Percentiles rank a stretch among this genome's conserved stretches.
Evolutionary conservation across 768 basidiomycete species (phyloP).

Genomic region (Lyophyllum semitale): DNA sequence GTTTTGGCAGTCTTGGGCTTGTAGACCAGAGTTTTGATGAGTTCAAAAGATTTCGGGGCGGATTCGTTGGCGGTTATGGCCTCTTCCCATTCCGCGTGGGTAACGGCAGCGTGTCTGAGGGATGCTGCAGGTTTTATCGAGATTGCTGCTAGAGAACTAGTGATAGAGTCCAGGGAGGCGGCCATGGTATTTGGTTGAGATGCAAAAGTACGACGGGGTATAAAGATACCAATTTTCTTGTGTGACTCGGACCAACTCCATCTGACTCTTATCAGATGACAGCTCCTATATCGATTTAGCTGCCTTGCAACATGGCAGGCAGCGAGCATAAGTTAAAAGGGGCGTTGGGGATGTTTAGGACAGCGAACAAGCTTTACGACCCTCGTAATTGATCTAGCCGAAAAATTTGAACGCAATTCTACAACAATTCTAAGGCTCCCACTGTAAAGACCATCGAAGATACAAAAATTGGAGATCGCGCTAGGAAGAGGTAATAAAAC

Average conservation of each 20-base stretch:
- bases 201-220: constrained; percentile 14
- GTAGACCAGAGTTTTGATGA: constrained; percentile 90
- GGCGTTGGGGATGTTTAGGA: constrained; percentile 10
- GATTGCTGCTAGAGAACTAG: constrained; percentile 48
- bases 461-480: background rate
- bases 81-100: constrained; percentile 75
- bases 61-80: constrained; percentile 56
- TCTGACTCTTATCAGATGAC: constrained; percentile 40
- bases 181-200: constrained; percentile 28
- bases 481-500: background rate
- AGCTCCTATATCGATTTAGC: constrained; percentile 30
- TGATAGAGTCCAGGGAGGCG: constrained; percentile 37
- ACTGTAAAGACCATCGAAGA: background rate
- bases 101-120: constrained; percentile 61
- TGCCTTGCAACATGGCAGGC: constrained; percentile 29
- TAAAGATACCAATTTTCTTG: constrained; percentile 23
- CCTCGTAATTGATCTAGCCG: constrained; percentile 21
- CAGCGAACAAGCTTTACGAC: constrained; percentile 18
- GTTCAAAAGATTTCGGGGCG: constrained; percentile 62
- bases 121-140: constrained; percentile 55
- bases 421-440: background rate
- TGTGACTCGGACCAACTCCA: constrained; percentile 38
- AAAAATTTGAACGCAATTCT: constrained; percentile 6
- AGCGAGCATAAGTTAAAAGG: constrained; percentile 30
- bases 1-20: constrained; percentile 96